Percentiles rank a stretch among this genome's conserved stretches.
phyloP scores from a whole-genome alignment of 176 grass and related monocot species.

The Lolium perenne region DNA sequence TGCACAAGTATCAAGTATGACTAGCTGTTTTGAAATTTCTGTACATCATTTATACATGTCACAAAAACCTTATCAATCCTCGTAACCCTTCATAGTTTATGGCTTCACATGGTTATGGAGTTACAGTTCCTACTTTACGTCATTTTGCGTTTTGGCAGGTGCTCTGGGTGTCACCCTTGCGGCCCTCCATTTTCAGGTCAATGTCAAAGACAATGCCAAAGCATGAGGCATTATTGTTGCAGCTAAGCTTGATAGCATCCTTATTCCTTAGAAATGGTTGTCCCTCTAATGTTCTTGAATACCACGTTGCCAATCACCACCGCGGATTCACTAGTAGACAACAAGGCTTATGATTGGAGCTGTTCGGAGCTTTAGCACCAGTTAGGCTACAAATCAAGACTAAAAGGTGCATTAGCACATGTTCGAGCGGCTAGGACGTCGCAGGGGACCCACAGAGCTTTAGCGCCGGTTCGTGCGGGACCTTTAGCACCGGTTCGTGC shows the following conservation, averaged over 20 bases:
- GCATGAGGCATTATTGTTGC: slow-evolving; percentile 50
- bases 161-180: neutral
- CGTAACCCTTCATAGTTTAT: slow-evolving; percentile 6
- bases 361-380: no score
- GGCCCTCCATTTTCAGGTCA: slow-evolving; percentile 37
- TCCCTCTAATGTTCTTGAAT: slow-evolving; percentile 67
- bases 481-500: no score
- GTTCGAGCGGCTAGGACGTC: no score
- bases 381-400: no score
- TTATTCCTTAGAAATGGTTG: slow-evolving; percentile 42
- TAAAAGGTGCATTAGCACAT: no score
- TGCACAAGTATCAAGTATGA: neutral
- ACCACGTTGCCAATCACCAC: slow-evolving; percentile 60
- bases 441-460: no score
- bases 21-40: neutral
- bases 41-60: slow-evolving; percentile 4
- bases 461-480: no score
- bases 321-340: neutral
- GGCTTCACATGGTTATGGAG: slow-evolving; percentile 48
- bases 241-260: slow-evolving; percentile 61
- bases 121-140: slow-evolving; percentile 48
- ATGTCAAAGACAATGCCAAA: slow-evolving; percentile 55
- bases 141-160: slow-evolving; percentile 52
- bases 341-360: no score
- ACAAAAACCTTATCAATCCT: neutral